A percentile compares a stretch with the other conserved stretches of the same genome.
These are phyloP conservation scores for Chlorella variabilis DNA, from an alignment of 163 green algal species.

Conservation along the genomic window DNA sequence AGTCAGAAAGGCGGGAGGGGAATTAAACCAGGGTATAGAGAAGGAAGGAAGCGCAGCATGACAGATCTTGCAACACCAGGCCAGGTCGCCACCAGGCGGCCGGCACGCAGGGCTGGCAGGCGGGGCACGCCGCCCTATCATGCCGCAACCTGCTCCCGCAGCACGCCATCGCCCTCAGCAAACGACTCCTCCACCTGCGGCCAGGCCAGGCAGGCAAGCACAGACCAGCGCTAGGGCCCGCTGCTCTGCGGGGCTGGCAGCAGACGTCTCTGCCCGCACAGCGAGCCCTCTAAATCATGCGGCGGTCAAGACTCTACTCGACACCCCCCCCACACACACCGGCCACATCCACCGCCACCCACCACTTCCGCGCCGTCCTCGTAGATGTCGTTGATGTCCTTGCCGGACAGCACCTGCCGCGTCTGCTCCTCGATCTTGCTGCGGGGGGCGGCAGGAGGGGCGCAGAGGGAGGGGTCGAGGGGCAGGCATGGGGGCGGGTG, in stretches of 20 bases:
- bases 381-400: slow-evolving; percentile 61
- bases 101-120: no score
- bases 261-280: background rate
- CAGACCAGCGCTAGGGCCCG: background rate
- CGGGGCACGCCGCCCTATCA: no score
- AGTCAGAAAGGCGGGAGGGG: no score
- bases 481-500: no score
- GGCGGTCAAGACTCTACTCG: no score
- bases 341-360: background rate
- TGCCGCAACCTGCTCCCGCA: slow-evolving; percentile 6
- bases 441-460: background rate
- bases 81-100: no score
- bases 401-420: slow-evolving; percentile 41
- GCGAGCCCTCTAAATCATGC: no score
- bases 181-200: slow-evolving; percentile 33
- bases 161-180: slow-evolving; percentile 46
- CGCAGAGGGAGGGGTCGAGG: background rate
- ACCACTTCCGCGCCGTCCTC: slow-evolving; percentile 22
- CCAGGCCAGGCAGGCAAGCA: background rate
- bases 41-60: no score
- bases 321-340: no score
- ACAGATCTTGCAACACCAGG: no score
- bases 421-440: slow-evolving; percentile 62
- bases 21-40: no score
- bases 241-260: no score